phyloP scores from a whole-genome alignment of 2,329 filamentous ascomycete genomes.

The Epichloe festucae region DNA sequence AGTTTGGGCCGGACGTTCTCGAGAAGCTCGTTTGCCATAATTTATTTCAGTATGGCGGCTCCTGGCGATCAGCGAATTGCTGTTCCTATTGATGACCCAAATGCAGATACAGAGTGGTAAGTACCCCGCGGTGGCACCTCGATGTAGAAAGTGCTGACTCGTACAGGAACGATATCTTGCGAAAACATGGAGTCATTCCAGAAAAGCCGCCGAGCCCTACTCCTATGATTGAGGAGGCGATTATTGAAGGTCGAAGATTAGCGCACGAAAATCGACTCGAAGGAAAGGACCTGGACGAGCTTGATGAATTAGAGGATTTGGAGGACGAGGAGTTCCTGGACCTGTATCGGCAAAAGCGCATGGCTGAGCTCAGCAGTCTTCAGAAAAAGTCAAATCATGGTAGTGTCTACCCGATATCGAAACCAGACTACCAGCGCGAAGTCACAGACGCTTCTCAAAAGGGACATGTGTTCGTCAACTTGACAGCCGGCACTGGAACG shows the following conservation, averaged over 20 bases:
- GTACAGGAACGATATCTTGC: conserved; percentile 88
- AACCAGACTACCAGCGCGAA: conserved; percentile 82
- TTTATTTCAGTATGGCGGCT: conserved; percentile 38
- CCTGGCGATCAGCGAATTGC: conserved; percentile 51
- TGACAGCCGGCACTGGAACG: conserved; percentile 63
- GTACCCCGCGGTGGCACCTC: conserved; percentile 12
- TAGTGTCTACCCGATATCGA: conserved; percentile 84
- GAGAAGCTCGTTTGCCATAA: background rate
- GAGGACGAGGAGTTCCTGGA: conserved; percentile 91
- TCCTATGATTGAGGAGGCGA: conserved; percentile 88
- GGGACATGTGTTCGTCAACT: conserved; percentile 58
- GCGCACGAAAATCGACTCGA: conserved; percentile 89
- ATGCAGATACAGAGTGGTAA: conserved; percentile 96
- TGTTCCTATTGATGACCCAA: conserved; percentile 87
- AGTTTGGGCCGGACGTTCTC: background rate
- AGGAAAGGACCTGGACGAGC: conserved; percentile 86
- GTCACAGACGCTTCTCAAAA: conserved; percentile 81
- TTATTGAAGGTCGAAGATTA: conserved; percentile 67
- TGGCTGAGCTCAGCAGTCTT: conserved; percentile 67
- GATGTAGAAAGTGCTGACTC: conserved; percentile 12
- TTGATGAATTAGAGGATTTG: conserved; percentile 86
- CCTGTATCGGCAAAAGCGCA: conserved; percentile 73
- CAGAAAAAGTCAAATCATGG: conserved; percentile 71
- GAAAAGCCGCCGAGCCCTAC: conserved; percentile 94
- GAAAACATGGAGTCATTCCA: conserved; percentile 93